These are phyloP conservation scores for Claviceps paspali DNA, from an alignment of 2,329 filamentous ascomycete genomes.

Conservation along the genomic window DNA sequence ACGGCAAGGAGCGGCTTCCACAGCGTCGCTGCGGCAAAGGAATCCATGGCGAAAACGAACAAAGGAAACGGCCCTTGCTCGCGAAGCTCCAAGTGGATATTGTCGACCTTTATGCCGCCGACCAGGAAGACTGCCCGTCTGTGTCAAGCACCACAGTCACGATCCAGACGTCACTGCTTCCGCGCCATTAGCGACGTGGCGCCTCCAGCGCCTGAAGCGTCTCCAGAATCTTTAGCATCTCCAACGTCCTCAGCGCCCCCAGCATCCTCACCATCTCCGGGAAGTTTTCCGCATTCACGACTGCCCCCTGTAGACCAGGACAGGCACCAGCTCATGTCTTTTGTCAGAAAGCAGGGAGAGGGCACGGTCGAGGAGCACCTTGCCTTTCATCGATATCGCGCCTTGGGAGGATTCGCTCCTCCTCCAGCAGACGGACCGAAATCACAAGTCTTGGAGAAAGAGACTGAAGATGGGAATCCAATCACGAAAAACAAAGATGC, in stretches of 20 bases:
- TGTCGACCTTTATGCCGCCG: constrained; percentile 24
- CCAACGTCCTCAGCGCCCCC: constrained; percentile 8
- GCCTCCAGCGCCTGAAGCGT: not conserved
- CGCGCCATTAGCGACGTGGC: constrained; percentile 13
- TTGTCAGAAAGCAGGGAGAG: constrained; percentile 35
- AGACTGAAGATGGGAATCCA: constrained; percentile 33
- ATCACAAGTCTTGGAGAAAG: constrained; percentile 33
- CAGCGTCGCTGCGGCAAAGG: constrained; percentile 9
- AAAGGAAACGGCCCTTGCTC: constrained; percentile 13
- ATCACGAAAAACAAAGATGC: constrained; percentile 25
- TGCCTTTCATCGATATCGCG: constrained; percentile 35
- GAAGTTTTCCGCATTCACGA: constrained; percentile 1
- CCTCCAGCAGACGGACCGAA: constrained; percentile 31
- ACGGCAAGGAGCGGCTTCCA: constrained; percentile 14
- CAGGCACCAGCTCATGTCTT: constrained; percentile 32
- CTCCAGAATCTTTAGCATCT: constrained; percentile 7
- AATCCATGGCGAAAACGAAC: constrained; percentile 5
- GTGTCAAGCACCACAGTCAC: not conserved
- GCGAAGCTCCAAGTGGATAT: constrained; percentile 23
- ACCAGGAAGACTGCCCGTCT: constrained; percentile 10
- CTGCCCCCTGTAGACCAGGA: constrained; percentile 7
- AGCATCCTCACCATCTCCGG: no score
- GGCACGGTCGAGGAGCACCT: constrained; percentile 37
- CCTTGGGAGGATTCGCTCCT: constrained; percentile 36
- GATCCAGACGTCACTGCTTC: constrained; percentile 11